A percentile compares a stretch with the other conserved stretches of the same genome.
Evolutionary conservation across 345 rosid genomes (phyloP).

Genomic region (Kandelia obovata): DNA sequence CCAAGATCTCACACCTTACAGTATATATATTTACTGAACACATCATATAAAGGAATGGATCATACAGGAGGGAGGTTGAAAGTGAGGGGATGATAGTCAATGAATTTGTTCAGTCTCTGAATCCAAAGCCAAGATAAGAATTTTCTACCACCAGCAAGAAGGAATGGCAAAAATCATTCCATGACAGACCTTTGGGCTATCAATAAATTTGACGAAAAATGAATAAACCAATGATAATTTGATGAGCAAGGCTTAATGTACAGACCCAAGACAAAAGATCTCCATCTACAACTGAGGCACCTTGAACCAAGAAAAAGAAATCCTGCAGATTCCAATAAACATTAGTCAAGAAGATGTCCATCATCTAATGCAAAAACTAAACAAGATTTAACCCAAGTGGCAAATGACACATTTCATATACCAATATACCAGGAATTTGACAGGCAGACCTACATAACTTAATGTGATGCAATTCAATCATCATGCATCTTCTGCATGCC

Average conservation of each 20-base stretch:
- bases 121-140: not conserved
- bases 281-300: slow-evolving; percentile 76
- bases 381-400: not conserved
- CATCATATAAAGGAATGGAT: not conserved
- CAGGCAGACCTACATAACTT: not conserved
- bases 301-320: slow-evolving; percentile 64
- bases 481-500: not conserved
- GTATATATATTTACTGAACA: not conserved
- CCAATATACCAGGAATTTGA: not conserved
- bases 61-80: no score
- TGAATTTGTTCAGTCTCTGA: no score
- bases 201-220: not conserved
- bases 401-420: no score
- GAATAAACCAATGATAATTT: not conserved
- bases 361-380: not conserved
- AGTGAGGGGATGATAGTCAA: not conserved
- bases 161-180: not conserved
- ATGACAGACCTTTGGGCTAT: not conserved
- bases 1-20: not conserved
- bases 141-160: not conserved
- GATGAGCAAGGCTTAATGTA: slow-evolving; percentile 14
- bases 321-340: slow-evolving; percentile 49
- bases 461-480: not conserved
- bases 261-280: slow-evolving; percentile 83
- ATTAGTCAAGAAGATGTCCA: slow-evolving; percentile 4